These are phyloP conservation scores for Eucalyptus curtisii DNA, from an alignment of 345 rosid species.

Conservation along the genomic window DNA sequence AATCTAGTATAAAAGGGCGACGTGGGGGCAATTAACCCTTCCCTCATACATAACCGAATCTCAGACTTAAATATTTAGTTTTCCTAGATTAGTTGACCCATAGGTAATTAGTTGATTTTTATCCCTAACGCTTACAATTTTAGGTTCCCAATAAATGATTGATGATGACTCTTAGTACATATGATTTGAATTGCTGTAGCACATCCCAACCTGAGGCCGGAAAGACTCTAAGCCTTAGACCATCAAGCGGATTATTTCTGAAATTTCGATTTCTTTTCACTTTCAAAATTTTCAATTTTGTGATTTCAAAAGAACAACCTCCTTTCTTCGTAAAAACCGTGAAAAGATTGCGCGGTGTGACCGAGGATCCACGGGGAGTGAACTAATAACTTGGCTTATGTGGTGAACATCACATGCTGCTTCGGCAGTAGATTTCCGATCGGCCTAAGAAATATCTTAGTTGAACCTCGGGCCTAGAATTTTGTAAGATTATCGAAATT, in stretches of 20 bases:
- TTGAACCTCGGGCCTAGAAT: neutral
- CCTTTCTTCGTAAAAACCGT: fast-evolving
- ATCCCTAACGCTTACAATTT: no score
- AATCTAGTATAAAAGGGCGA: no score
- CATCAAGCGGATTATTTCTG: neutral
- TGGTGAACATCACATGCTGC: neutral
- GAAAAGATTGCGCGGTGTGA: fast-evolving
- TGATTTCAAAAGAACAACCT: neutral
- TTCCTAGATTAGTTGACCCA: no score
- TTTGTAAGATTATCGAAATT: neutral
- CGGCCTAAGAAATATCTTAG: neutral
- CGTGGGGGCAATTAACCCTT: no score
- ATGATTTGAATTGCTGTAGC: no score
- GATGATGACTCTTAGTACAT: no score
- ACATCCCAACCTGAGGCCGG: fast-evolving
- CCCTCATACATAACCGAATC: no score
- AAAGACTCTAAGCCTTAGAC: neutral
- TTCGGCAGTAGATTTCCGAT: neutral
- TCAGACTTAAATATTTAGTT: no score
- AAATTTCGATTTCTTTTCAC: neutral
- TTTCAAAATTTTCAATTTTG: neutral
- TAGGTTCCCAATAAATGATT: no score
- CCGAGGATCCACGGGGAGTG: fast-evolving
- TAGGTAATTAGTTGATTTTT: no score
- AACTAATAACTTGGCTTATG: neutral